A percentile compares a stretch with the other conserved stretches of the same genome.
phyloP scores from a whole-genome alignment of 305 asterid species.

The Solanum hybrid region DNA sequence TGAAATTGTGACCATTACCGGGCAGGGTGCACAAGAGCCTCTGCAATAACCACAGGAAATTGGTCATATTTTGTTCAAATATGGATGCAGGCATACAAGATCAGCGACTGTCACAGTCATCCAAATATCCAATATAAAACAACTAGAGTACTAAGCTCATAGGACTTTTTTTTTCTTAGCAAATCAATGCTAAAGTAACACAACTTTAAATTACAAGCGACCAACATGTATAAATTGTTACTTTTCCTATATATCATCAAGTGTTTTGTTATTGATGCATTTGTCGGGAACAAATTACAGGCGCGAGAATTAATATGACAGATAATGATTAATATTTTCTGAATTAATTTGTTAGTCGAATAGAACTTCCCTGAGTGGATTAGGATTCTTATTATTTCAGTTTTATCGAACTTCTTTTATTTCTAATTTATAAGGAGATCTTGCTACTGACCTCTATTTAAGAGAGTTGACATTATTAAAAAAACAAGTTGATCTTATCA shows the following conservation, averaged over 20 bases:
- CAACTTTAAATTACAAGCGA: neutral
- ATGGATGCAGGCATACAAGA: slow-evolving; percentile 10
- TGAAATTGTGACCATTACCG: slow-evolving; percentile 75
- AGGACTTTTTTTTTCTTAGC: neutral
- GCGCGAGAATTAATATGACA: neutral
- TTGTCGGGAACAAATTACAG: neutral
- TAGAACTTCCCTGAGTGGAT: neutral
- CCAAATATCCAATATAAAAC: neutral
- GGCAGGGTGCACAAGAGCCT: slow-evolving; percentile 96
- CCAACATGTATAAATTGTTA: neutral
- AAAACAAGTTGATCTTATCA: neutral
- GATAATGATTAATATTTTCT: neutral
- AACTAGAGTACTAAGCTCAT: neutral
- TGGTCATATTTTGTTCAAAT: neutral
- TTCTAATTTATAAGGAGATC: neutral
- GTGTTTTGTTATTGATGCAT: neutral
- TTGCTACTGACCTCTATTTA: neutral
- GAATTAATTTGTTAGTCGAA: neutral
- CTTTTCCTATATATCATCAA: neutral
- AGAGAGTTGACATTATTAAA: neutral
- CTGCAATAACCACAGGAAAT: slow-evolving; percentile 37
- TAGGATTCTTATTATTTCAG: neutral
- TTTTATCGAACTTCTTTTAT: neutral
- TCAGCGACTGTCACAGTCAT: neutral
- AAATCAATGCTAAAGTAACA: neutral